These are phyloP conservation scores for Sporothrix euskadiensis DNA, from an alignment of 2,329 filamentous ascomycete genomes.

Conservation along the genomic window DNA sequence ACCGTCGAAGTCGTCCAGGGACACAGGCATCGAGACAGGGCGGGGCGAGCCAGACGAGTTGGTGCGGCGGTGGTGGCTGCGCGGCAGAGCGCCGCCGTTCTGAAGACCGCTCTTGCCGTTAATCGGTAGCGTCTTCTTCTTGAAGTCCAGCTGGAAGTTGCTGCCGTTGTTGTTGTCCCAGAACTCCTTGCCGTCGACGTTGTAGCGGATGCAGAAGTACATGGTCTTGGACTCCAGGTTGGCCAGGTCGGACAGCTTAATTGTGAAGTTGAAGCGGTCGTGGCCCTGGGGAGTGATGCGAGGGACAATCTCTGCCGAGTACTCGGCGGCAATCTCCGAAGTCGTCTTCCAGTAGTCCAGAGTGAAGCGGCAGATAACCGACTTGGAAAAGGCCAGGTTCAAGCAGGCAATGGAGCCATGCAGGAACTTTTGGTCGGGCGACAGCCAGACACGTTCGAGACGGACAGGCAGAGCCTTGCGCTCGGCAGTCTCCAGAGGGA, in stretches of 20 bases:
- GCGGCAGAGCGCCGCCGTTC: slow-evolving; percentile 51
- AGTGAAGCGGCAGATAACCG: slow-evolving; percentile 89
- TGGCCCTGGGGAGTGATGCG: slow-evolving; percentile 63
- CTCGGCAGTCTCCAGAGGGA: slow-evolving; percentile 66
- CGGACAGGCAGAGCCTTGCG: slow-evolving; percentile 69
- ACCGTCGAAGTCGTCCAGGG: slow-evolving; percentile 71
- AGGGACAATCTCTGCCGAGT: slow-evolving; percentile 72
- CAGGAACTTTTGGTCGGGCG: slow-evolving; percentile 80
- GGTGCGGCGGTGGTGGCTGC: slow-evolving; percentile 63
- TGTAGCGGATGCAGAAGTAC: slow-evolving; percentile 88
- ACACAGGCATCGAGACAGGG: slow-evolving; percentile 57
- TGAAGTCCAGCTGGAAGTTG: slow-evolving; percentile 95
- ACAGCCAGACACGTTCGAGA: slow-evolving; percentile 84
- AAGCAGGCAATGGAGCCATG: slow-evolving; percentile 81
- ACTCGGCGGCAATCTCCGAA: slow-evolving; percentile 91
- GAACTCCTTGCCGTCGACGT: slow-evolving; percentile 77
- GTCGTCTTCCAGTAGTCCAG: slow-evolving; percentile 99
- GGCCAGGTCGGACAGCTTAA: slow-evolving; percentile 86
- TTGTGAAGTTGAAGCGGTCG: slow-evolving; percentile 91
- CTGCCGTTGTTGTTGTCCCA: slow-evolving; percentile 90
- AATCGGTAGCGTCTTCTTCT: slow-evolving; percentile 69
- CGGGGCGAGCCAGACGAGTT: slow-evolving; percentile 47
- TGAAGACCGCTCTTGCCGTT: slow-evolving; percentile 56
- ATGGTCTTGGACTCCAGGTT: slow-evolving; percentile 92
- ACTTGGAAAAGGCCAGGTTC: slow-evolving; percentile 88